A percentile compares a stretch with the other conserved stretches of the same genome.
These are phyloP conservation scores for Secale cereale DNA, from an alignment of 176 grass and related monocot species.

Conservation along the genomic window DNA sequence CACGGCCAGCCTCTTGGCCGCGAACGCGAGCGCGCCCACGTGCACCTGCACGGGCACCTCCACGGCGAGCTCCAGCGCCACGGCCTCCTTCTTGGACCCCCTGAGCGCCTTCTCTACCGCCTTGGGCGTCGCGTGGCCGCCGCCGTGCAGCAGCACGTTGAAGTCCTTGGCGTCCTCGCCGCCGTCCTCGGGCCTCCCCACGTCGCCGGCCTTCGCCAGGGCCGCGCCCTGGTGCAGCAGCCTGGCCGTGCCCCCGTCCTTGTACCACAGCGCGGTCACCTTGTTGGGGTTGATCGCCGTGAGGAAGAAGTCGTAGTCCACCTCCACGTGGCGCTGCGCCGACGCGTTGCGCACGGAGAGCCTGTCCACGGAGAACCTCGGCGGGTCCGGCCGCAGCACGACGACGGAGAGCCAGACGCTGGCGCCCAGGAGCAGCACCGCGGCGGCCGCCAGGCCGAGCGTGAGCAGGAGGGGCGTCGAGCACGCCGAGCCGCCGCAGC, in stretches of 20 bases:
- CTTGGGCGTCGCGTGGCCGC: constrained; percentile 26
- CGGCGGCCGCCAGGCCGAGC: constrained; percentile 3
- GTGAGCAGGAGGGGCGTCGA: constrained; percentile 26
- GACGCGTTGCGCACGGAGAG: constrained; percentile 31
- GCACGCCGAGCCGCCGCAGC: neutral
- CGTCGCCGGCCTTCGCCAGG: constrained; percentile 29
- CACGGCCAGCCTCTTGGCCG: constrained; percentile 32
- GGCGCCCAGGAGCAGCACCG: constrained; percentile 12
- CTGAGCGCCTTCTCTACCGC: constrained; percentile 32
- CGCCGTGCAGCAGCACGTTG: constrained; percentile 30
- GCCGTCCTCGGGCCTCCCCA: constrained; percentile 39
- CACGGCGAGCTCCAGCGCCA: constrained; percentile 33
- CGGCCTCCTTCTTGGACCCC: constrained; percentile 27
- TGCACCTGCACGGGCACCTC: constrained; percentile 41
- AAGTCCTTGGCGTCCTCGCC: constrained; percentile 48
- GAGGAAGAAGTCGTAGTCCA: constrained; percentile 54
- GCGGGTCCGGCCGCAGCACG: constrained; percentile 41
- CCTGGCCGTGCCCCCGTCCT: constrained; percentile 24
- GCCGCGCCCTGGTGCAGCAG: constrained; percentile 13
- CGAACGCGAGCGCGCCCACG: constrained; percentile 48
- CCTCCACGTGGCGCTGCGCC: constrained; percentile 13
- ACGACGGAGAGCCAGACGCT: constrained; percentile 14
- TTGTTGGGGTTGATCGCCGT: constrained; percentile 60
- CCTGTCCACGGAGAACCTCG: constrained; percentile 48
- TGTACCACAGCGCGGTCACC: constrained; percentile 52